Base-by-base conservation (phyloP, 2,329 filamentous ascomycete genomes). In the Ceratocystis destructans region DNA sequence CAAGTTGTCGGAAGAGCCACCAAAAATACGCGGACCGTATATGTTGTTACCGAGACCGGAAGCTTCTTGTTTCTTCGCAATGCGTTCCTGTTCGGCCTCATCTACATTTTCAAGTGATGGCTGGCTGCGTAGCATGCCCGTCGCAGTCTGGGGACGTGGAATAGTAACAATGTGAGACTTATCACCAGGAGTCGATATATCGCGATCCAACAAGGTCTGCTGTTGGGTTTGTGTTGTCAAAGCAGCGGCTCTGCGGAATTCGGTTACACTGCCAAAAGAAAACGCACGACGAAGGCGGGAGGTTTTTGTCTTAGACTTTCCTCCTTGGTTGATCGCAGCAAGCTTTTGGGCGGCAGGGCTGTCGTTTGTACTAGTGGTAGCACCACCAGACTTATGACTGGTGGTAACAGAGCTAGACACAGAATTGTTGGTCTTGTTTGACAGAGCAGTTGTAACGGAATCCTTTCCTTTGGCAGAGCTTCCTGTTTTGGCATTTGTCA, bases 201-300 rank as follows among this genome's bases (percentile, higher is more conserved):
- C 31, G 61, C 59, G 10, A 63, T 65, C 25, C 33, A n/a, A 6
- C 33, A 44, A 22, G 63, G 28, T 22, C 46, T 45, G 61, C 17
- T 64, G 61, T 28, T 64, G 68, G 33, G 70, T 71, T 55, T 79
- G 83, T 61, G 66, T 69, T 6, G 87, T 86, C 70, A 87, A 82
- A 4, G 83, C 85, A 10, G 85, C 86, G 12, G 86, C 88, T 73
- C 88, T 88, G 69, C 88, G 84, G 61, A 99, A 84, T 73, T 99
- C 94, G 7, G 93, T 90, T 53, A 92, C 90, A 74, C 93, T 97
- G 62, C 94, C 92, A 76, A 99, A 99, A 0, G 94, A 99, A 72
- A 99, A 96, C 0, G 94, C 94, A 71, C 94, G 84, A 66, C 94
- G 85, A 68, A 99, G 79, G 70, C 92, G 83, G 20, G 89, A 92